Evolutionary conservation across 345 rosid genomes (phyloP).

Genomic region (Populus davidiana): DNA sequence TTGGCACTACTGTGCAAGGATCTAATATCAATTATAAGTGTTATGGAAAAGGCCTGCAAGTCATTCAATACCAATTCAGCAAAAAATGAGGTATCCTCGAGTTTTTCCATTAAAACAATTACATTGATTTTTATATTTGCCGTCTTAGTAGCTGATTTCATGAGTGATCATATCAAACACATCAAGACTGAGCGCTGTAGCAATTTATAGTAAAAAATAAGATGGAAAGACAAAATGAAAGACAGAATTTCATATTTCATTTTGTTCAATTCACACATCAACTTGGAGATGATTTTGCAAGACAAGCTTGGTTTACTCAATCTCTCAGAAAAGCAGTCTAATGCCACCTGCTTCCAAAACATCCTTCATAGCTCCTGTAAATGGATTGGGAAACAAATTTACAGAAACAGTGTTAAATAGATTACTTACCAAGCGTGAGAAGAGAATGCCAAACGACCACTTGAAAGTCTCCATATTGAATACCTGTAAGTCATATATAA

Average conservation of each 20-base stretch:
- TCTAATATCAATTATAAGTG: neutral
- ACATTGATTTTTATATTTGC: neutral
- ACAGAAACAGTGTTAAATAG: neutral
- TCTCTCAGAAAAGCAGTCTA: neutral
- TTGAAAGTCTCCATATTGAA: slow-evolving; percentile 84
- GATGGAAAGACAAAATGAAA: neutral
- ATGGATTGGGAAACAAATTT: neutral
- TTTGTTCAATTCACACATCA: neutral
- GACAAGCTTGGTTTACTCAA: neutral
- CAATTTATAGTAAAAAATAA: neutral
- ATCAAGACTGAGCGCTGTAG: neutral
- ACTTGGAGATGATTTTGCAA: neutral
- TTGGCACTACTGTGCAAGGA: neutral
- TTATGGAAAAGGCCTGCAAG: neutral
- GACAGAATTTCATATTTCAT: neutral
- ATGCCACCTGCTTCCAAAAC: neutral
- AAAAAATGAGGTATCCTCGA: neutral
- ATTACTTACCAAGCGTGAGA: slow-evolving; percentile 86
- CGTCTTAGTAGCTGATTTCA: neutral
- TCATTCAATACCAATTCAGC: neutral
- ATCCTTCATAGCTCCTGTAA: neutral
- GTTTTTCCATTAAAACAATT: neutral
- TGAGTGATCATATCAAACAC: neutral
- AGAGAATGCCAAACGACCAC: slow-evolving; percentile 96
- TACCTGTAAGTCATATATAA: slow-evolving; percentile 42